These are phyloP conservation scores for Triangularia setosa DNA, from an alignment of 2,329 filamentous ascomycete genomes.

Conservation along the genomic window DNA sequence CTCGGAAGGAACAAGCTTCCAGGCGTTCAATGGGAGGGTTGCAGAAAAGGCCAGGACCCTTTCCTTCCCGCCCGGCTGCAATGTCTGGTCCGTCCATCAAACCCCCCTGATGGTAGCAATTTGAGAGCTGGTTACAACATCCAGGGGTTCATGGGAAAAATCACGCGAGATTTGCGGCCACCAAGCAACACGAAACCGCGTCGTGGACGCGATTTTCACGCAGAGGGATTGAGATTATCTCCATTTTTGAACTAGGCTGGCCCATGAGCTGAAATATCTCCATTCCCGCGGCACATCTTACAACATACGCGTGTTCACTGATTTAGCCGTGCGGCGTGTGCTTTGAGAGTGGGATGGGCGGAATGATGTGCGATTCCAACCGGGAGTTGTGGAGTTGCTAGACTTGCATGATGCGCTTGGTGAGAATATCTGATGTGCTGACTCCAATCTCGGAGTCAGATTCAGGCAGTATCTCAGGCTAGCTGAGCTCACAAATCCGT, in stretches of 20 bases:
- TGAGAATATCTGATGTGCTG: not conserved
- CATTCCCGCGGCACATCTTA: not conserved
- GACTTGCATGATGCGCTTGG: not conserved
- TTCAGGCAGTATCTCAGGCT: not conserved
- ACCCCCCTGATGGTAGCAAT: not conserved
- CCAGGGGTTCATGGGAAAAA: not conserved
- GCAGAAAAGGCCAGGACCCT: not conserved
- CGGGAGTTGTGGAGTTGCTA: not conserved
- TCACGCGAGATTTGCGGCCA: not conserved
- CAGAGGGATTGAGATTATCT: not conserved
- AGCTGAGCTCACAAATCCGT: not conserved
- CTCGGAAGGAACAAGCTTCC: not conserved
- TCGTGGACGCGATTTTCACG: not conserved
- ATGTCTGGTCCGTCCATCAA: not conserved
- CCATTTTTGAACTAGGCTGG: not conserved
- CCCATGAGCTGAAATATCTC: not conserved
- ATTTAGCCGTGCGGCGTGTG: not conserved
- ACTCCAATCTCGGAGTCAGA: not conserved
- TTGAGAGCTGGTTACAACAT: not conserved
- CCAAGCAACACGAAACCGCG: not conserved
- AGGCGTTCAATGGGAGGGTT: not conserved
- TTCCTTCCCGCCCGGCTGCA: not conserved
- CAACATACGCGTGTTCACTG: not conserved
- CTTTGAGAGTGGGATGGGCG: not conserved
- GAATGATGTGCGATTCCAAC: not conserved